Evolutionary conservation across 164 flowering plant genomes (phyloP), one percentile per base, ranked within the genome.

Genomic region (Nelumbo lutea): DNA sequence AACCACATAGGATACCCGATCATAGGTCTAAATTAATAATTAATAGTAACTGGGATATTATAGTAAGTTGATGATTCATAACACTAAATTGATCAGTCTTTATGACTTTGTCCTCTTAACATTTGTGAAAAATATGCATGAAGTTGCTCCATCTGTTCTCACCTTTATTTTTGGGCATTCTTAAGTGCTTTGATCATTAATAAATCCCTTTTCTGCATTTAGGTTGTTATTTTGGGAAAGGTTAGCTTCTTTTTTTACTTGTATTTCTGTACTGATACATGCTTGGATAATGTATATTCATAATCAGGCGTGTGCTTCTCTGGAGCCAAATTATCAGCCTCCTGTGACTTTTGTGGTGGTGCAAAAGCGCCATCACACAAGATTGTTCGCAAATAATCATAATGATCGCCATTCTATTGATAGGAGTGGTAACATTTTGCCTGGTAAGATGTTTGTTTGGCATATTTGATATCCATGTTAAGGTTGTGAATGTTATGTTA

Each of bases 271-370:
- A 27, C 27, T 27, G 27, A 27, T 27, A 27, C 27, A 27, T 27
- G 27, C 27, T 27, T 27, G 27, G 27, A 27, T 27, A 27, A 27
- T 27, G 27, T 27, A 27, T 27, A 27, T 27, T 27, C 27, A 27
- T 27, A 0, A 27, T 27, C 70, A 85, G 86, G 91, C 91, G 0
- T 87, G 91, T 74, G 81, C 82, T 2, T 87, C 91, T 1, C 66
- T 87, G 44, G 85, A 85, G 52, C 81, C 81, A 42, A 75, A 73
- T 48, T 87, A 85, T 68, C 87, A 79, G 68, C 91, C 91, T 0
- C 83, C 80, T 14, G 88, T 87, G 4, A 85, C 91, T 10, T 87
- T 87, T 64, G 82, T 87, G 48, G 87, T 87, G 69, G 87, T 85
- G 44, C 89, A 87, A 65, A 87, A 87, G 70, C 79, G 91, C 0